Evolutionary conservation across 139 green algal species (phyloP).

Genomic region (Tetraselmis striata): DNA sequence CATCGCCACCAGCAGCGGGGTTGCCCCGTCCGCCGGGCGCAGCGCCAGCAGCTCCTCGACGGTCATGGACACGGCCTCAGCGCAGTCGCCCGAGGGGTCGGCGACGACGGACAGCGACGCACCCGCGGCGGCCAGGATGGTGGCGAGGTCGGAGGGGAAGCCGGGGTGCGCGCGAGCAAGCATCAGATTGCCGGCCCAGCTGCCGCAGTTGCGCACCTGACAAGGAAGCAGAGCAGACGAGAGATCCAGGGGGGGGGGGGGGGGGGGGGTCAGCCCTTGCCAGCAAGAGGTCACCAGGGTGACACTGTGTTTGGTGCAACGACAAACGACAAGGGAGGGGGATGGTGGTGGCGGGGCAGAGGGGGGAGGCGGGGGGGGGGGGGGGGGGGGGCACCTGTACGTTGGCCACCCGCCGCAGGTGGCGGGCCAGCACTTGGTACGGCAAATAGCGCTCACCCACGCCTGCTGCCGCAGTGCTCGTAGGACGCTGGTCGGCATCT

Average conservation of each 20-base stretch:
- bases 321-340: too few relatives aligned
- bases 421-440: background rate
- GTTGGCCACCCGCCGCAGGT: background rate
- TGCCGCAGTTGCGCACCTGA: background rate
- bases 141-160: slow-evolving; percentile 5
- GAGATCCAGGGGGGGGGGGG: too few relatives aligned
- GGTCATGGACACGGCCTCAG: background rate
- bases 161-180: background rate
- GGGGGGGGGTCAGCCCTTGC: too few relatives aligned
- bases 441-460: background rate
- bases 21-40: background rate
- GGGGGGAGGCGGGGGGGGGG: too few relatives aligned
- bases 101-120: background rate
- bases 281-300: too few relatives aligned
- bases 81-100: background rate
- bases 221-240: too few relatives aligned
- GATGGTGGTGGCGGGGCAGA: too few relatives aligned
- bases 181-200: background rate
- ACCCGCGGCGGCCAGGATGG: slow-evolving; percentile 2
- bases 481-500: background rate
- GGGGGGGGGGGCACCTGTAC: too few relatives aligned
- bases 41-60: background rate
- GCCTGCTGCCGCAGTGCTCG: background rate
- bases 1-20: background rate
- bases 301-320: too few relatives aligned